Evolutionary conservation across 1,284 basidiomycete species (phyloP).

Genomic region (Tetrapyrgos nigripes): DNA sequence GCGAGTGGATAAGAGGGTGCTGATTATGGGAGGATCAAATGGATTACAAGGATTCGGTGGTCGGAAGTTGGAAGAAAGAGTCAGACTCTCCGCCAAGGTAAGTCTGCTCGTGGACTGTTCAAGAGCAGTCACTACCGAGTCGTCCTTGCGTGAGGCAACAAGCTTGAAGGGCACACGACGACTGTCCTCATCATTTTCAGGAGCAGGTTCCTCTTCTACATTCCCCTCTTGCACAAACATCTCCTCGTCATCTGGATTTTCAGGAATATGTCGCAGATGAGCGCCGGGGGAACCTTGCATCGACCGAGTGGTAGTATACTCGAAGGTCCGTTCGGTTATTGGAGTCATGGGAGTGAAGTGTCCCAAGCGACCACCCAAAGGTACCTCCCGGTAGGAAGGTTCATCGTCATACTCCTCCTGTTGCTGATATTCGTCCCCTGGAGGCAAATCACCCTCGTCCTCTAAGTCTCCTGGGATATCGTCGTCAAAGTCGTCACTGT

Average conservation of each 20-base stretch:
- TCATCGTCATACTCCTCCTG: constrained; percentile 47
- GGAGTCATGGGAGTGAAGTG: constrained; percentile 92
- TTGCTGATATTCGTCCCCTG: constrained; percentile 13
- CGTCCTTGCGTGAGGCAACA: constrained; percentile 12
- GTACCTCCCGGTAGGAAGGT: constrained; percentile 51
- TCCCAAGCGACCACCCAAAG: constrained; percentile 77
- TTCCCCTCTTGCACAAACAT: constrained; percentile 39
- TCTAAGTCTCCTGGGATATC: constrained; percentile 37
- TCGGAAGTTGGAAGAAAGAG: constrained; percentile 64
- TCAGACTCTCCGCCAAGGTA: constrained; percentile 68
- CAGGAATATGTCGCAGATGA: constrained; percentile 30
- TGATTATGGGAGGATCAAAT: constrained; percentile 73
- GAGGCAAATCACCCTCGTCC: constrained; percentile 26
- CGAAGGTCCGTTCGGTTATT: constrained; percentile 91
- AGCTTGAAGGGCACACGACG: constrained; percentile 10
- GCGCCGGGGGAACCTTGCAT: constrained; percentile 50
- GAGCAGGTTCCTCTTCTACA: constrained; percentile 30
- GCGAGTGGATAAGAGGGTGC: constrained; percentile 66
- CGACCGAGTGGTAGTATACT: constrained; percentile 75
- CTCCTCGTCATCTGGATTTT: constrained; percentile 32
- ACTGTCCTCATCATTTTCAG: constrained; percentile 21
- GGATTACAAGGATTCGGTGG: constrained; percentile 92
- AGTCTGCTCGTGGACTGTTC: constrained; percentile 67
- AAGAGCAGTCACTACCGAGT: constrained; percentile 22
- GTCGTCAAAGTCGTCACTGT: constrained; percentile 22